These are phyloP conservation scores for Cladophialophora chaetospira DNA, from an alignment of 2,329 filamentous ascomycete genomes.

Conservation along the genomic window DNA sequence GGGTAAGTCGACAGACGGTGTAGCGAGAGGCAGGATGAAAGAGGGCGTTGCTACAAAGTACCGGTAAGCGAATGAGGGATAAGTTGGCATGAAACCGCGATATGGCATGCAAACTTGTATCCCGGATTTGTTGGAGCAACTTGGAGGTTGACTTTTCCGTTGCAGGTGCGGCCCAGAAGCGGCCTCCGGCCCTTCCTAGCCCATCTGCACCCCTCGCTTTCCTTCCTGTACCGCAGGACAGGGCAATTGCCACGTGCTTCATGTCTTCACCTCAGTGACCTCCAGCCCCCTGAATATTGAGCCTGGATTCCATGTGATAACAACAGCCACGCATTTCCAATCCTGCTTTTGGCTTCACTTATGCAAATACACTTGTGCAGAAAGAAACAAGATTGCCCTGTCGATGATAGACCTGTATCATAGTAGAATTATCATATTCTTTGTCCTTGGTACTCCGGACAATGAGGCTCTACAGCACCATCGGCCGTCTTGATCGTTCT, in stretches of 20 bases:
- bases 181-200: not conserved
- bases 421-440: not conserved
- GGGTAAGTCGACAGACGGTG: not conserved
- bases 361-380: too few species aligned
- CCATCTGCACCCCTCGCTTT: not conserved
- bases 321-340: too few species aligned
- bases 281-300: too few species aligned
- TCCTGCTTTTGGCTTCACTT: too few species aligned
- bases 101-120: not conserved
- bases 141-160: not conserved
- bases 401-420: too few species aligned
- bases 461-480: not conserved
- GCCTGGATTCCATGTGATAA: too few species aligned
- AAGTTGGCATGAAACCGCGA: constrained; percentile 4
- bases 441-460: not conserved
- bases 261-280: not conserved
- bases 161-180: not conserved
- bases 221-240: not conserved
- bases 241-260: not conserved
- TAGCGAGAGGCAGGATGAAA: not conserved
- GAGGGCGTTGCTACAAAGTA: not conserved
- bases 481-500: not conserved
- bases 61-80: constrained; percentile 10
- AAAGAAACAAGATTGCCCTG: too few species aligned
- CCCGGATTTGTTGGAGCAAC: not conserved